Evolutionary conservation across 139 green algal genomes (phyloP).

Genomic region (Chlorokybus atmophyticus): DNA sequence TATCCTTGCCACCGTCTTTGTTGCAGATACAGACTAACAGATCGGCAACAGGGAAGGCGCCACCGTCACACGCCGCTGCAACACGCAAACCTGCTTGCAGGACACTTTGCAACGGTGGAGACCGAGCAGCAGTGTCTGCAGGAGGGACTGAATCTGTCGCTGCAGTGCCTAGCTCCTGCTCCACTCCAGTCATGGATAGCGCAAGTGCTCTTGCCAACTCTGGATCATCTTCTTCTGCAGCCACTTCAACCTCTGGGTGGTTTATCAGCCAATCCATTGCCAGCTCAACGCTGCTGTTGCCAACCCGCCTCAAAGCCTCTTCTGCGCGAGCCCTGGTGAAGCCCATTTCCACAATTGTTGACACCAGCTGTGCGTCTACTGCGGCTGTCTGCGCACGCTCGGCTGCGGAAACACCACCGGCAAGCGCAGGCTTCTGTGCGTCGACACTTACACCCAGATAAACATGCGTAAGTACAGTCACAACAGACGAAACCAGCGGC

Average conservation of each 20-base stretch:
- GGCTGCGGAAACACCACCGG: background rate
- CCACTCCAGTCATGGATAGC: conserved; percentile 27
- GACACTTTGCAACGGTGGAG: too few species aligned
- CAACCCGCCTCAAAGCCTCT: conserved; percentile 57
- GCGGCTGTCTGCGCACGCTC: conserved; percentile 6
- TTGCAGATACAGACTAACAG: too few species aligned
- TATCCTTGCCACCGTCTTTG: too few species aligned
- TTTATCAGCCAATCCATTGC: conserved; percentile 87
- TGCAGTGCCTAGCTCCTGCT: too few species aligned
- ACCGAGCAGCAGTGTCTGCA: too few species aligned
- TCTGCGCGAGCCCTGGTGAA: conserved; percentile 54
- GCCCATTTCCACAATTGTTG: conserved; percentile 79
- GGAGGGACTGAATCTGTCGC: too few species aligned
- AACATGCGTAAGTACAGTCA: conserved; percentile 16
- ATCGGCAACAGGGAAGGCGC: too few species aligned
- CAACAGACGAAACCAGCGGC: conserved; percentile 12
- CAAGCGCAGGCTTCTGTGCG: background rate
- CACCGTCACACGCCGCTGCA: too few species aligned
- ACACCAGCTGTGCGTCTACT: conserved; percentile 35
- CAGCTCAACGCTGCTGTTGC: conserved; percentile 66
- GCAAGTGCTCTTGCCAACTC: conserved; percentile 36
- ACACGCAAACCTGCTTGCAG: too few species aligned
- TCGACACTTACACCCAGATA: background rate
- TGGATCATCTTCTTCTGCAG: conserved; percentile 20
- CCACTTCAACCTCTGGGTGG: conserved; percentile 50